Base-by-base conservation (phyloP, 177 flowering plant genomes). In the Telopea speciosissima region DNA sequence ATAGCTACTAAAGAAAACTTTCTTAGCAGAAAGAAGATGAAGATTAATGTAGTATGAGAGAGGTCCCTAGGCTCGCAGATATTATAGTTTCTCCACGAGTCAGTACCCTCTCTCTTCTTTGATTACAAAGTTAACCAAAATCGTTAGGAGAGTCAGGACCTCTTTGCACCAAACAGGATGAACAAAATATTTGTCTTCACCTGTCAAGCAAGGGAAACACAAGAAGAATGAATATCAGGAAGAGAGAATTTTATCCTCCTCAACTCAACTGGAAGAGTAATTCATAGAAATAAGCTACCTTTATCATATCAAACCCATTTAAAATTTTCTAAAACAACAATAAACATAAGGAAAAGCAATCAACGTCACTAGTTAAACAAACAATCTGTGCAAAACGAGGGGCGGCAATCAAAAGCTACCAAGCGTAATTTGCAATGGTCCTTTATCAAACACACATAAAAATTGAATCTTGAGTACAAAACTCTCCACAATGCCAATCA, bases 1-100 rank as follows among this genome's bases (percentile, higher is more conserved):
- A 26, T 42, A n/a, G 17, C 42, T 16, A 8, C 17, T 5, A 62
- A 36, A 23, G 40, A 13, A 6, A 19, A 44, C 24, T 17, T 26
- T 70, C 36, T 62, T 49, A 2, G 66, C 14, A 24, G 24, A 8
- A 62, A 62, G 13, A 69, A 24, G n/a, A 5, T 16, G 7, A 58
- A 60, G 1, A 45, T 24, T 13, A 72, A 62, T n/a, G 63, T 49
- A 25, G 59, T 67, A 72, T 25, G 77, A 81, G 61, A 82, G 81
- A 81, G 83, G 85, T 80, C 66, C 63, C 79, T 66, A 68, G 72
- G 86, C 85, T 77, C 84, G 74, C 79, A 75, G 84, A 58, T 17
- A 58, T 19, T 70, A 56, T 28, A 74, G 40, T 69, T 72, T 79
- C 80, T 76, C 80, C 66, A 63, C 74, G 74, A 84, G 77, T 84